Evolutionary conservation across 805 yeast species (phyloP).

Genomic region (Hanseniaspora vineae): DNA sequence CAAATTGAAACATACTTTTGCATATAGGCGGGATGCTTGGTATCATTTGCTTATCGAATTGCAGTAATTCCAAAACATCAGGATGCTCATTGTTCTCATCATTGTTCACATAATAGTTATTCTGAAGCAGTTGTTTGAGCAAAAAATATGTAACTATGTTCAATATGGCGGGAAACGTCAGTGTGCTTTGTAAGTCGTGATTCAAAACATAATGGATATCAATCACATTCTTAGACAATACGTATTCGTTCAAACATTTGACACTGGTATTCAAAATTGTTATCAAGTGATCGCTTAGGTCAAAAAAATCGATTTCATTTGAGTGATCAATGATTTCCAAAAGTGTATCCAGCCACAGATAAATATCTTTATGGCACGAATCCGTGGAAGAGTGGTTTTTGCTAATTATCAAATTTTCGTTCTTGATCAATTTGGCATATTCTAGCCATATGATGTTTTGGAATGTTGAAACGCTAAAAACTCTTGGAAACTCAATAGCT

Average conservation of each 20-base stretch:
- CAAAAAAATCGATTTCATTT: background rate
- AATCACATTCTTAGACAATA: background rate
- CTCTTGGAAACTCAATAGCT: no score
- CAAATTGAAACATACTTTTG: conserved; percentile 18
- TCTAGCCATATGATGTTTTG: no score
- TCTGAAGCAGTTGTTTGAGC: background rate
- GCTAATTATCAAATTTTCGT: no score
- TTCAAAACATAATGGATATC: background rate
- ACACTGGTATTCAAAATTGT: background rate
- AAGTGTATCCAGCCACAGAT: background rate
- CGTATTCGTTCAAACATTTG: background rate
- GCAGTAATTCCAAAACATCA: conserved; percentile 8
- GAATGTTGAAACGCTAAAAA: no score
- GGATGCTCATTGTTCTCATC: background rate
- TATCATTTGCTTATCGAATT: conserved; percentile 6
- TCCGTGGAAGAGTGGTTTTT: no score
- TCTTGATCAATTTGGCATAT: no score
- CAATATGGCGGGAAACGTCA: background rate
- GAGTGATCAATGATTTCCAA: background rate
- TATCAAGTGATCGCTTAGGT: background rate
- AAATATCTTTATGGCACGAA: background rate
- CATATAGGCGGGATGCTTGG: conserved; percentile 22
- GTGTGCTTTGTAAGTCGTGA: background rate
- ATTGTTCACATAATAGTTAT: background rate
- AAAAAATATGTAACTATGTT: background rate